Conservation (phyloP, 768 basidiomycete genomes). For the Auricularia heimuer region DNA sequence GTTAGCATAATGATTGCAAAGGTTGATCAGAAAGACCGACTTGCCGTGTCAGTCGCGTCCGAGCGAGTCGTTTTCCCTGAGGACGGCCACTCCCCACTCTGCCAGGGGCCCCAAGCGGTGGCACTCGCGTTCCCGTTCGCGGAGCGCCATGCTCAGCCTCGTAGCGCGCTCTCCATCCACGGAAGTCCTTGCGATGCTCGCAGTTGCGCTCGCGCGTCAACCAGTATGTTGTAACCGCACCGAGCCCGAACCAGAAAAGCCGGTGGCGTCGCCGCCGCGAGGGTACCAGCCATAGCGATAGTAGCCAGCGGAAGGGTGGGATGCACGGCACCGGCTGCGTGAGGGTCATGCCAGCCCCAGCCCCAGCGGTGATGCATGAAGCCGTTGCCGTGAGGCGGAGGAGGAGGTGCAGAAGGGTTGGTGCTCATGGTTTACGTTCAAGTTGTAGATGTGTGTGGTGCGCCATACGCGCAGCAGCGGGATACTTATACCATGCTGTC, state of each 20-base stretch:
- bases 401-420: too few relatives aligned
- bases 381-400: not conserved
- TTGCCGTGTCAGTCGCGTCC: not conserved
- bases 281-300: not conserved
- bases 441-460: too few relatives aligned
- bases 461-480: too few relatives aligned
- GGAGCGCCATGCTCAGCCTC: not conserved
- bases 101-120: not conserved
- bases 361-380: not conserved
- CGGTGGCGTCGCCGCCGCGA: not conserved
- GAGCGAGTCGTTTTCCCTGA: not conserved
- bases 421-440: too few relatives aligned
- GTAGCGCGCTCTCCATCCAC: not conserved
- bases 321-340: not conserved
- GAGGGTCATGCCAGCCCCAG: not conserved
- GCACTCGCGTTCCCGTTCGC: not conserved
- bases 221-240: not conserved
- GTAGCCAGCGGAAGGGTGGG: not conserved
- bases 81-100: not conserved
- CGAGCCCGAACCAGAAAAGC: not conserved
- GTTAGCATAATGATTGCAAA: not conserved
- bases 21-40: not conserved
- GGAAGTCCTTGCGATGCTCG: not conserved
- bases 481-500: too few relatives aligned
- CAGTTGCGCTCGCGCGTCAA: not conserved